Evolutionary conservation across 2,329 filamentous ascomycete species (phyloP).

Genomic region (Aureobasidium sp.): DNA sequence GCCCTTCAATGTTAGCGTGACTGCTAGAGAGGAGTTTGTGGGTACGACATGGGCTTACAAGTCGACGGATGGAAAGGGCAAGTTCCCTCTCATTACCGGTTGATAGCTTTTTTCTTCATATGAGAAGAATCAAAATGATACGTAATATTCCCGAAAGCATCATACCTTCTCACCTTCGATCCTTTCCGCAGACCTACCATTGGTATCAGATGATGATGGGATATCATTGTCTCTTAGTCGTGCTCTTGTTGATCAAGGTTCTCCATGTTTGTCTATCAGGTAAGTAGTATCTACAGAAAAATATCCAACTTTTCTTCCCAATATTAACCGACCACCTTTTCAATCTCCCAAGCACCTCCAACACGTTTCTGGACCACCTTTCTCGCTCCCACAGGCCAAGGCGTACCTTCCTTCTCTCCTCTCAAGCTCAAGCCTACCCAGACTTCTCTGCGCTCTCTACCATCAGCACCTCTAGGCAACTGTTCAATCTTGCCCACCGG

Average conservation of each 20-base stretch:
- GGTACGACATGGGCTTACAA: not conserved
- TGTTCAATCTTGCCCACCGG: conserved; percentile 71
- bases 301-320: no score
- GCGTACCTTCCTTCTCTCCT: conserved; percentile 54
- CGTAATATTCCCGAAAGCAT: no score
- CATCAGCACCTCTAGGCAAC: conserved; percentile 39
- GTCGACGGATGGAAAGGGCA: conserved; percentile 6
- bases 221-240: no score
- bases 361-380: conserved; percentile 14
- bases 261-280: no score
- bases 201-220: no score
- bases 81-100: conserved; percentile 1
- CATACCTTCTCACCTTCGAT: no score
- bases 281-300: no score
- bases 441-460: conserved; percentile 55
- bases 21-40: not conserved
- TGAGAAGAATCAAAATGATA: no score
- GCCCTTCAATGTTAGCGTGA: not conserved
- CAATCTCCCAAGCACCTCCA: conserved; percentile 14
- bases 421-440: conserved; percentile 74
- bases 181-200: no score
- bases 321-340: conserved; percentile 3
- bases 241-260: no score
- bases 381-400: conserved; percentile 53
- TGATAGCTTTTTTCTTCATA: no score